Base-by-base conservation (phyloP, 2,329 filamentous ascomycete species). In the Stagonosporopsis tanaceti region DNA sequence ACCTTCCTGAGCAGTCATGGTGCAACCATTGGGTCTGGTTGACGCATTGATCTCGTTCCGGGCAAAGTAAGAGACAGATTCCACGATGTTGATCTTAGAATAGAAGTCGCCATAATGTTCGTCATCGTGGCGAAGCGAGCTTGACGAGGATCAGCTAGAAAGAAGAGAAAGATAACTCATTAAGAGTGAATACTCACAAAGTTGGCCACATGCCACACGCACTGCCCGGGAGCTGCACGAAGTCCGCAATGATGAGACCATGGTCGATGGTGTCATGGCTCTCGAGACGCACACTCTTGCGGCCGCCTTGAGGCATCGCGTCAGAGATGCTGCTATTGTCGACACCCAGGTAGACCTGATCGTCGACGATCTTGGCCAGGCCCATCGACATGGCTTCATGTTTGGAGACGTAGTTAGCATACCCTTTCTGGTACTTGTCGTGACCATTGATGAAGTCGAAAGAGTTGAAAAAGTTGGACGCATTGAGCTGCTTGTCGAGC, bases 51-150 rank as follows among this genome's bases (percentile, higher is more conserved):
- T 63, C 32, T 61, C 59, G 28, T 72, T 69, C 2, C n/a, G 42
- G 1, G 57, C 25, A 25, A 65, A 48, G 15, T 55, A 50, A 5
- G 69, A 67, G 62, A 80, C 79, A 65, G 78, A 81, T 11, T 76
- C 60, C 57, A 82, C 61, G 30, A 82, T 68, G 63, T 81, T 79
- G 34, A 76, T 72, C 61, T 81, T 77, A 6, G 73, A 72, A 50
- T 82, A 83, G 27, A 77, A 73, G 57, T 81, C 80, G n/a, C 76
- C 38, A 15, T 52, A 37, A 14, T 56, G 32, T n/a, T 53, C 42
- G 6, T 52, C 75, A 42, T 75, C 71, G 60, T 82, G 78, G 40
- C 80, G 80, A 24, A 84, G 51, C 65, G 63, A 67, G 34, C 65
- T 68, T 15, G 2, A 28, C 8, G 3, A 6, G 38, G 3, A 28